Evolutionary conservation across 345 rosid species (phyloP).

Genomic region (Angophora floribunda): DNA sequence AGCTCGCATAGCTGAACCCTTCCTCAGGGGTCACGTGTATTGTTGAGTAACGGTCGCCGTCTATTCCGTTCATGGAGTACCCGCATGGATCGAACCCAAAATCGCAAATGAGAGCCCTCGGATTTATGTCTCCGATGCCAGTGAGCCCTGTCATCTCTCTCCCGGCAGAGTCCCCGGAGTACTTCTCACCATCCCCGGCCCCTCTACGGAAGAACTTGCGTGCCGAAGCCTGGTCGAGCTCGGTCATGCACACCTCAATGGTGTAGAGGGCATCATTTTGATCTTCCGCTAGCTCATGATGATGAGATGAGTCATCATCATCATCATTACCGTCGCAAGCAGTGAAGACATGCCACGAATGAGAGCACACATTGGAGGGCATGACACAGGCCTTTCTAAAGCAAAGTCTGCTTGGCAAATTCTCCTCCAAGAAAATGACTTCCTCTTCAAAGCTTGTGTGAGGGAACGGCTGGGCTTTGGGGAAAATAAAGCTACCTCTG

Average conservation of each 20-base stretch:
- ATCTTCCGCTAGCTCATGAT: background rate
- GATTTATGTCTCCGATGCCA: conserved; percentile 52
- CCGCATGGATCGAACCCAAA: conserved; percentile 94
- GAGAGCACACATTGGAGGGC: conserved; percentile 53
- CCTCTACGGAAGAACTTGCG: conserved; percentile 33
- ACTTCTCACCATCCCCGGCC: conserved; percentile 21
- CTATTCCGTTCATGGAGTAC: conserved; percentile 91
- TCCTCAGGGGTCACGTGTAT: conserved; percentile 96
- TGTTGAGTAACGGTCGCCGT: conserved; percentile 80
- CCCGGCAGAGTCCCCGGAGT: conserved; percentile 44
- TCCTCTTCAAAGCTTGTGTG: conserved; percentile 80
- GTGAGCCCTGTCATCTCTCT: conserved; percentile 74
- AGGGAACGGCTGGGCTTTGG: conserved; percentile 75
- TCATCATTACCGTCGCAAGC: conserved; percentile 36
- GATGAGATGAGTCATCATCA: background rate
- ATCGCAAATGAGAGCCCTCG: conserved; percentile 58
- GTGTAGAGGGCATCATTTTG: conserved; percentile 20
- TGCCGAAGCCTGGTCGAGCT: conserved; percentile 58
- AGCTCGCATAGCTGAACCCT: conserved; percentile 90
- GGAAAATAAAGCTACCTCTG: conserved; percentile 85
- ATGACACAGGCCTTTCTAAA: conserved; percentile 66
- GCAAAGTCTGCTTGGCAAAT: conserved; percentile 42
- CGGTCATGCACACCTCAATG: conserved; percentile 85
- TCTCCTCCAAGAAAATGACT: conserved; percentile 49
- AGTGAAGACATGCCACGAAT: conserved; percentile 80